Conservation (phyloP, 345 rosid genomes). For the Nasturtium officinale region DNA sequence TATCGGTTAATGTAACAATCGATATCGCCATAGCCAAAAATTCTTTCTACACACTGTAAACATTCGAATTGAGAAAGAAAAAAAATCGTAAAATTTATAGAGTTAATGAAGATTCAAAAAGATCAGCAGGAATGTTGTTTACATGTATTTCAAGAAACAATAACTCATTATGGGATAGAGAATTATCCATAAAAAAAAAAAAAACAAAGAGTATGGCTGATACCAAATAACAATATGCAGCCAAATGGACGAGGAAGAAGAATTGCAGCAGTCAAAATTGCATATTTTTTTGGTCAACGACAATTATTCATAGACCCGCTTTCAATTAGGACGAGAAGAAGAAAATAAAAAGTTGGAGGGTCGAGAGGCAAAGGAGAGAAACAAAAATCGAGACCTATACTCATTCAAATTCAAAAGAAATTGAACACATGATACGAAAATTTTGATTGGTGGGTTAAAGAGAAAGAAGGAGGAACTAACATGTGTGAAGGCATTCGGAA, state of each 20-base stretch:
- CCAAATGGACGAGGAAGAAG: background rate
- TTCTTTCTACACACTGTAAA: too few relatives aligned
- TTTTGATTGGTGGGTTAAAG: background rate
- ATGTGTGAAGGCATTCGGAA: slow-evolving; percentile 84
- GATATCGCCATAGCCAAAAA: too few relatives aligned
- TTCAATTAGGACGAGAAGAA: background rate
- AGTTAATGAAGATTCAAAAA: too few relatives aligned
- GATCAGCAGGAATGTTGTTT: too few relatives aligned
- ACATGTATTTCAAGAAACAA: background rate
- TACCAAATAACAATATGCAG: background rate
- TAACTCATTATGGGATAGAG: too few relatives aligned
- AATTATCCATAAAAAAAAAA: background rate
- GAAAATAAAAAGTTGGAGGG: background rate
- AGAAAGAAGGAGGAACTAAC: slow-evolving; percentile 51
- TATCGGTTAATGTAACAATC: too few relatives aligned
- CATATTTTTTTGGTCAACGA: background rate
- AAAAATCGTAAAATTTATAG: too few relatives aligned
- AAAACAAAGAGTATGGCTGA: background rate
- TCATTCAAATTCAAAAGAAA: slow-evolving; percentile 18
- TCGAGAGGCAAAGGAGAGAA: background rate
- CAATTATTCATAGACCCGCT: background rate
- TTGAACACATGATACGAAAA: background rate
- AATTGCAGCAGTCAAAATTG: background rate
- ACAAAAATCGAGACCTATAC: background rate
- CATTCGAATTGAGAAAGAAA: too few relatives aligned